Conservation (phyloP, 2,329 filamentous ascomycete genomes). For the Exophiala alcalophila region DNA sequence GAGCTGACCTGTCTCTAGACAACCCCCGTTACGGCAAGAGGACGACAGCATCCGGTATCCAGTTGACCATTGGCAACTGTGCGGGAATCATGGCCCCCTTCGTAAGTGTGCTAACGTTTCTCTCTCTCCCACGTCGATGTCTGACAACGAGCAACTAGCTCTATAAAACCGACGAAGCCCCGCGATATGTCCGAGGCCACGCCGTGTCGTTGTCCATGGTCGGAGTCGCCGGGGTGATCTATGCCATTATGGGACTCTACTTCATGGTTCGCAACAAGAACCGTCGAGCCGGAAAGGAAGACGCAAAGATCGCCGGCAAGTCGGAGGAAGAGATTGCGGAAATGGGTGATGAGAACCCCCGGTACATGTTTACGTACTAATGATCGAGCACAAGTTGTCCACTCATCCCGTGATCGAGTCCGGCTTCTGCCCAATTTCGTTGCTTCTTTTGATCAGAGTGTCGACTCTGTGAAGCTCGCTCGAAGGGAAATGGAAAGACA, state of each 20-base stretch:
- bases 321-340: slow-evolving; percentile 44
- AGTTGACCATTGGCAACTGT: slow-evolving; percentile 57
- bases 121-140: background rate
- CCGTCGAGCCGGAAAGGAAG: slow-evolving; percentile 37
- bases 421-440: too few relatives aligned
- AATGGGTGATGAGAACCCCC: slow-evolving; percentile 43
- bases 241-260: slow-evolving; percentile 55
- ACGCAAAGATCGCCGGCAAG: slow-evolving; percentile 40
- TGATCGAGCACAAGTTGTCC: slow-evolving; percentile 7
- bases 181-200: slow-evolving; percentile 61
- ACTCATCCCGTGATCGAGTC: too few relatives aligned
- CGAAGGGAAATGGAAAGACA: too few relatives aligned
- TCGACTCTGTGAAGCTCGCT: too few relatives aligned
- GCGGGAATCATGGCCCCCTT: slow-evolving; percentile 73
- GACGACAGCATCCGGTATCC: slow-evolving; percentile 62
- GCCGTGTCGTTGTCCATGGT: slow-evolving; percentile 60
- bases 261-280: slow-evolving; percentile 49
- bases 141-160: slow-evolving; percentile 26
- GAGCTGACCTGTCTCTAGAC: slow-evolving; percentile 61
- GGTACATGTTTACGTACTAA: slow-evolving; percentile 39
- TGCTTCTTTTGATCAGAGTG: too few relatives aligned
- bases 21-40: slow-evolving; percentile 73
- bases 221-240: slow-evolving; percentile 53
- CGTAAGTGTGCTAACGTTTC: slow-evolving; percentile 41
- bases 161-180: slow-evolving; percentile 47